Percentiles rank a stretch among this genome's conserved stretches.
These are phyloP conservation scores for Fistulifera solaris DNA, from an alignment of 108 stramenopile genomes.

Conservation along the genomic window DNA sequence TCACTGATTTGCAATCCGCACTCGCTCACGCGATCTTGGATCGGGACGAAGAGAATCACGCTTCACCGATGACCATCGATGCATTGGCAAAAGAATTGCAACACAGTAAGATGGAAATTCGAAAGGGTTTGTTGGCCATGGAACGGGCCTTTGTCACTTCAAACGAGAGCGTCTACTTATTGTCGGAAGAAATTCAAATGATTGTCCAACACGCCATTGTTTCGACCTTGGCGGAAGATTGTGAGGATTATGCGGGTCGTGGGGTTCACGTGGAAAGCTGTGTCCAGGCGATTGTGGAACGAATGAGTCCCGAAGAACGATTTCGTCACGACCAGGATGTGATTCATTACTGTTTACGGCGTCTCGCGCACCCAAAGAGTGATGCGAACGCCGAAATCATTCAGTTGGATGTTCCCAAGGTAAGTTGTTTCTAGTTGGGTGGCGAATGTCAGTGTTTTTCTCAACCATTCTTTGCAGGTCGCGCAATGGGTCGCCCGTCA, in stretches of 20 bases:
- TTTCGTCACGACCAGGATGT: not conserved
- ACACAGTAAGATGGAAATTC: not conserved
- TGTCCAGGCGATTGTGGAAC: not conserved
- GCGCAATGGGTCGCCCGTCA: conserved; percentile 11
- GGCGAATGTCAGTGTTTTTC: not conserved
- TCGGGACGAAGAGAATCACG: too few relatives aligned
- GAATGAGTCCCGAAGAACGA: not conserved
- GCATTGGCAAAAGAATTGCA: conserved; percentile 11
- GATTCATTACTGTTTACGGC: not conserved
- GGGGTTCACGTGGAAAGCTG: not conserved
- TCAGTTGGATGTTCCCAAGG: conserved; percentile 5
- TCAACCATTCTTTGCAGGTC: not conserved
- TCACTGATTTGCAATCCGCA: not conserved
- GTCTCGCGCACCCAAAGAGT: not conserved
- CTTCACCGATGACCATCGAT: conserved; percentile 1
- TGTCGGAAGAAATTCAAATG: conserved; percentile 15
- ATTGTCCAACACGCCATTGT: conserved; percentile 10
- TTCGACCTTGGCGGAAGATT: conserved; percentile 14
- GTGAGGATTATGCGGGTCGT: not conserved
- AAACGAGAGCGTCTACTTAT: not conserved
- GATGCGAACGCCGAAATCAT: not conserved
- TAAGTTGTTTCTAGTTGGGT: conserved; percentile 1
- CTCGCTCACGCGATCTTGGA: too few relatives aligned
- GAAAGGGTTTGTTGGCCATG: conserved; percentile 1
- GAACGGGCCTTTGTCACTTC: not conserved